A percentile compares a stretch with the other conserved stretches of the same genome.
Evolutionary conservation across 2,329 filamentous ascomycete genomes (phyloP).

Genomic region (Sclerotinia spermophila): DNA sequence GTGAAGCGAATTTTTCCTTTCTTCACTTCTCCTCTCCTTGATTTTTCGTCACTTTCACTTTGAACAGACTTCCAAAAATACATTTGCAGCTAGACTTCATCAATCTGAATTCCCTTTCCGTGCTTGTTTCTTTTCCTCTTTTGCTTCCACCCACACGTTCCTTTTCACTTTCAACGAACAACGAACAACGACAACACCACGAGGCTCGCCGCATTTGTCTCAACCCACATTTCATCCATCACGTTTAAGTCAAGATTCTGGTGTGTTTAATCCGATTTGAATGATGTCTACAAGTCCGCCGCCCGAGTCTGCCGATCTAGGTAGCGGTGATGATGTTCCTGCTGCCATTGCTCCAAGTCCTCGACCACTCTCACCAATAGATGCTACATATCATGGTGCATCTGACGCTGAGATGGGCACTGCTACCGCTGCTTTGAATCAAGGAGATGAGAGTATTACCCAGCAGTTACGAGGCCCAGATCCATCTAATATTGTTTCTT

Average conservation of each 20-base stretch:
- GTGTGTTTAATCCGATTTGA: too few relatives aligned
- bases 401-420: not conserved
- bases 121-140: too few relatives aligned
- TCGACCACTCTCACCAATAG: not conserved
- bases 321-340: not conserved
- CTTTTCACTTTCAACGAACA: not conserved
- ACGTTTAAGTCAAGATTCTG: not conserved
- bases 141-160: not conserved
- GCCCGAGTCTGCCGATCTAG: not conserved
- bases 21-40: not conserved
- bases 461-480: not conserved
- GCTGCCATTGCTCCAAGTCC: not conserved
- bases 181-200: not conserved
- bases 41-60: not conserved
- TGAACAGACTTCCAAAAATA: not conserved
- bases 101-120: too few relatives aligned
- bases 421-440: too few relatives aligned
- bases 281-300: not conserved
- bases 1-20: not conserved
- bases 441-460: not conserved
- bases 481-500: slow-evolving; percentile 73
- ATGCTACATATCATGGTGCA: not conserved
- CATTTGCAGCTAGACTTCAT: too few relatives aligned
- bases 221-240: too few relatives aligned
- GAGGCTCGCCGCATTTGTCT: too few relatives aligned